Evolutionary conservation across 495 filamentous ascomycete species (phyloP), one percentile per base, ranked within the genome.

Genomic region (Aspergillus biplanus): DNA sequence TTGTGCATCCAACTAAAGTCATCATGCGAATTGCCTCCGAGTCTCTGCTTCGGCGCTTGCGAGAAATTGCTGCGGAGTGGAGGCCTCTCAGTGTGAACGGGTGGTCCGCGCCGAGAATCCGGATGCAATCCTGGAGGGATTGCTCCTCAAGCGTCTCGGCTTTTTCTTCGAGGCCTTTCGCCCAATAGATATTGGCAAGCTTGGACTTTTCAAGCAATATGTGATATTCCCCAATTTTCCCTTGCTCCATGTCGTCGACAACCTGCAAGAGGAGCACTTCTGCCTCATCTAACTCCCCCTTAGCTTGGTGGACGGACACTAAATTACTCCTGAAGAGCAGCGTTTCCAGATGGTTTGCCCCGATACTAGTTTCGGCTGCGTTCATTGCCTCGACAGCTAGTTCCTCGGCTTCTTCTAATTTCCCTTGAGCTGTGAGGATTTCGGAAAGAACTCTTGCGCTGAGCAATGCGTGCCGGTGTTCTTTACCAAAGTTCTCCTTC

Each of bases 361-460:
- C 68, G 13, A 75, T 52, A 33, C 65, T 18, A 44, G 53, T 34
- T 61, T 65, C 62, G 15, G 49, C 37, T n/a, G 12, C 59, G 56
- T 64, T 37, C 11, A 73, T 34, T 15, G 56, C 60, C 42, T 67
- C 42, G 21, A 75, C 65, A 82, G 61, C 11, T 15, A 76, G 47
- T 52, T 69, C 64, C 63, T 78, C 71, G 6, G 74, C 76, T 52
- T 73, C 69, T 27, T 67, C 50, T 32, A 62, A 66, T 32, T 66
- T 62, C n/a, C 67, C 71, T 61, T 73, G 67, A 11, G 46, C 54
- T 35, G 47, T n/a, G 58, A 71, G 73, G 42, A 63, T 55, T 37
- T 42, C 47, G 7, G 46, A 48, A 50, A 67, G 61, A 21, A 18
- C 42, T 11, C 1, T 9, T 18, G 61, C 52, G 33, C 21, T 58